Base-by-base conservation (phyloP, 2,329 filamentous ascomycete genomes). In the Aureobasidium mangrovei region DNA sequence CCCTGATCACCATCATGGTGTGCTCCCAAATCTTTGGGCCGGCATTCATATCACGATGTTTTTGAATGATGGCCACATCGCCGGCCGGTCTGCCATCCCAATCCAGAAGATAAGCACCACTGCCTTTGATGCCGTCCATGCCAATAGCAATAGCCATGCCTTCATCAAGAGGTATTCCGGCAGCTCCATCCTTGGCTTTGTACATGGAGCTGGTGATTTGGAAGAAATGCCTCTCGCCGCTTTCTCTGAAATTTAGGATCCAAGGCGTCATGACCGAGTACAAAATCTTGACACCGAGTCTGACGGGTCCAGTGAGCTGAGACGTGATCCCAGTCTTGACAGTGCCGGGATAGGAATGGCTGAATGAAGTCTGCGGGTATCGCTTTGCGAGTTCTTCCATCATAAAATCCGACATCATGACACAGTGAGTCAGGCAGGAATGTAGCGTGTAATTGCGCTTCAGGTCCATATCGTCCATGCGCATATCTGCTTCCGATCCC, bases 401-500 rank as follows among this genome's bases (percentile, higher is more conserved):
- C 7, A 74, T 75, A 59, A 75, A 75, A 64, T 80, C 74, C 33
- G 73, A 72, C 53, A 72, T 73, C 3, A 76, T 62, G 45, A 79
- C 75, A 4, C 66, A 71, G 12, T 75, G 73, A 8, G 68, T 65
- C 9, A 69, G 64, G 28, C 65, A 68, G 29, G 63, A 61, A 52
- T 68, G 65, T 3, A 72, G n/a, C 55, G 62, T 60, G 68, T 64
- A 57, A 62, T 69, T 61, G 69, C 67, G 53, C 66, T 67, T 48
- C 63, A 72, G 46, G 64, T 74, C 72, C 27, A 77, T 69, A 57
- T 81, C 74, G 38, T 73, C 63, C 0, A 70, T 56, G 56, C 72
- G 66, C n/a, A 83, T 65, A 2, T 67, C 56, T 3, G 74, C 74
- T 67, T 83, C 80, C 10, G 72, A 70, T n/a, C 76, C 74, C 4